Evolutionary conservation across 2,329 filamentous ascomycete species (phyloP).

Genomic region (Coniosporium tulheliwenetii): DNA sequence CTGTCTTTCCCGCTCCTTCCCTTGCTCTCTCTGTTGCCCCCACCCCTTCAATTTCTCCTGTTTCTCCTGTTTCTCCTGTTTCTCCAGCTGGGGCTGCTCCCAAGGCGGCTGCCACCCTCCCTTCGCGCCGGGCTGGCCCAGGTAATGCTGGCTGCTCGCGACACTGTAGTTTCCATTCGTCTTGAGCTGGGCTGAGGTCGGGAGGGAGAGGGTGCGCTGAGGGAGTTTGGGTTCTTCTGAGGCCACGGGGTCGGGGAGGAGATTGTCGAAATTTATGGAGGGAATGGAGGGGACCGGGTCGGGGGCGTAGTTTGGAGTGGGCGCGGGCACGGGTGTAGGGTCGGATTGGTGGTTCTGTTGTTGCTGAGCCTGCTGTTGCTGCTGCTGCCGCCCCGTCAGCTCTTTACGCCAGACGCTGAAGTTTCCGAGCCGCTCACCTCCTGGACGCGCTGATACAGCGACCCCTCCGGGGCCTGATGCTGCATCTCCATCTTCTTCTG

Average conservation of each 20-base stretch:
- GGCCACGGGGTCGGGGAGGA: too few species aligned
- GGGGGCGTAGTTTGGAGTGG: background rate
- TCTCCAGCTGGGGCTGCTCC: background rate
- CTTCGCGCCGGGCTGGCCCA: conserved; percentile 11
- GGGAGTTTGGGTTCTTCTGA: too few species aligned
- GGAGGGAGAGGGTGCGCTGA: background rate
- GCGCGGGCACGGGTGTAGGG: background rate
- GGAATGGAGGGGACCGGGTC: too few species aligned
- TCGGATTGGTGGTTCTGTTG: background rate
- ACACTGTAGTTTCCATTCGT: conserved; percentile 14
- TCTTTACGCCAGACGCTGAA: background rate
- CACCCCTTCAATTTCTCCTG: too few species aligned
- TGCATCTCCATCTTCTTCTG: conserved; percentile 13
- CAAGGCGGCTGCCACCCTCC: background rate
- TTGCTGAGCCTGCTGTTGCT: conserved; percentile 1
- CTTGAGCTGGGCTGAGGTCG: conserved; percentile 1
- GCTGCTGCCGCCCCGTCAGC: conserved; percentile 2
- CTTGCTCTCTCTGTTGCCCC: too few species aligned
- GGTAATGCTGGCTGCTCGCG: conserved; percentile 15
- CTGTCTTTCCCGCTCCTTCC: too few species aligned
- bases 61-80: background rate
- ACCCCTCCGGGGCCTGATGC: conserved; percentile 14
- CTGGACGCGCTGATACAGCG: conserved; percentile 20
- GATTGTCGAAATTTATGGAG: too few species aligned
- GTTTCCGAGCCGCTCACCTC: conserved; percentile 12